phyloP scores from a whole-genome alignment of 2,329 filamentous ascomycete species.

The Fusarium succisae region DNA sequence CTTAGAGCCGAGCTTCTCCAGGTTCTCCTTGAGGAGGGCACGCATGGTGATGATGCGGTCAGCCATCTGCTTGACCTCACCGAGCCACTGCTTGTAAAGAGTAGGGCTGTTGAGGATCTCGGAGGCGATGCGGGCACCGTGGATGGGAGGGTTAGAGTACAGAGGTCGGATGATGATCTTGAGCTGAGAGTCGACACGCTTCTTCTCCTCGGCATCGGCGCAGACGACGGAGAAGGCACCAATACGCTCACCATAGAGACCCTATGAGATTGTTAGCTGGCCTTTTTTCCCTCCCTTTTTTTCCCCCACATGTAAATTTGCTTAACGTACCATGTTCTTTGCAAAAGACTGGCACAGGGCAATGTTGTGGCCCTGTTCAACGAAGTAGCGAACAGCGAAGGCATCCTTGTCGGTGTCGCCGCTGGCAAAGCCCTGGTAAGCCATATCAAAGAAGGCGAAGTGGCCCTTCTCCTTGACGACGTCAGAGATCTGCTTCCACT shows the following conservation, averaged over 20 bases:
- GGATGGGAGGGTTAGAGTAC: constrained; percentile 98
- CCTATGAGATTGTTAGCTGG: constrained; percentile 57
- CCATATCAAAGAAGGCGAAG: constrained; percentile 99
- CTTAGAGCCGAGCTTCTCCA: constrained; percentile 93
- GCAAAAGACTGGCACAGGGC: constrained; percentile 93
- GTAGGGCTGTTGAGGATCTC: constrained; percentile 87
- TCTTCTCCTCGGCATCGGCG: constrained; percentile 87
- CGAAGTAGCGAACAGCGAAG: constrained; percentile 92
- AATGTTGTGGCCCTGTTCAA: constrained; percentile 89
- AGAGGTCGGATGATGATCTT: constrained; percentile 97
- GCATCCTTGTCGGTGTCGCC: constrained; percentile 93
- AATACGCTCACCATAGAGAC: constrained; percentile 97
- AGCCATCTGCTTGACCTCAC: constrained; percentile 98
- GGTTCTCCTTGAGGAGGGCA: constrained; percentile 89
- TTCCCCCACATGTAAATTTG: not conserved
- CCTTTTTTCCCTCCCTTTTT: not conserved
- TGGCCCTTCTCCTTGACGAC: constrained; percentile 87
- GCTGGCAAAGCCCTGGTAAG: constrained; percentile 97
- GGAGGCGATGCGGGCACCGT: constrained; percentile 93
- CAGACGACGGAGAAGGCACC: constrained; percentile 95
- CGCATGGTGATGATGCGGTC: constrained; percentile 99
- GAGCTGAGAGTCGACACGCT: constrained; percentile 95
- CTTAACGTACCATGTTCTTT: constrained; percentile 88
- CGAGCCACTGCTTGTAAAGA: constrained; percentile 93
- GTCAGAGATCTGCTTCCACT: constrained; percentile 91